These are phyloP conservation scores for Madurella fahalii DNA, from an alignment of 2,329 filamentous ascomycete genomes.

Conservation along the genomic window DNA sequence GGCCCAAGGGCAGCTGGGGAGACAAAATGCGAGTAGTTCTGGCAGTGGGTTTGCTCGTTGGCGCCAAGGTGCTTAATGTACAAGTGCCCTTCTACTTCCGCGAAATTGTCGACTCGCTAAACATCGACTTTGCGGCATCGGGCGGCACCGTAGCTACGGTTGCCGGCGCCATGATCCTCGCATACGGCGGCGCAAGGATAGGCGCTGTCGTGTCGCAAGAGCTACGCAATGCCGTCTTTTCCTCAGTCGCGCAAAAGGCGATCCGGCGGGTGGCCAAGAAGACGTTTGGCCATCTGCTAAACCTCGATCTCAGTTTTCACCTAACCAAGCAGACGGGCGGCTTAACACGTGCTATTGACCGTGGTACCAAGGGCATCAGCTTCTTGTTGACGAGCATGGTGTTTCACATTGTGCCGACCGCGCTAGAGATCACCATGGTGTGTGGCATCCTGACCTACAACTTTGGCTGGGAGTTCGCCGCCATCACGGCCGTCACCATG, in stretches of 20 bases:
- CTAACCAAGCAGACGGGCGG: slow-evolving; percentile 92
- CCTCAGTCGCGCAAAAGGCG: slow-evolving; percentile 93
- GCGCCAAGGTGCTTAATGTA: slow-evolving; percentile 93
- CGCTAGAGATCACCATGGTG: slow-evolving; percentile 89
- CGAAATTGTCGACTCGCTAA: slow-evolving; percentile 95
- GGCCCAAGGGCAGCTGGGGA: slow-evolving; percentile 83
- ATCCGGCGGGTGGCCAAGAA: slow-evolving; percentile 87
- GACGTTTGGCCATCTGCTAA: slow-evolving; percentile 86
- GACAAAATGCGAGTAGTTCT: slow-evolving; percentile 82
- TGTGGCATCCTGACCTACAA: slow-evolving; percentile 96
- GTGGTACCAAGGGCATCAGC: slow-evolving; percentile 97
- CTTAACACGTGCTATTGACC: slow-evolving; percentile 87
- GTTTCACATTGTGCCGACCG: slow-evolving; percentile 91
- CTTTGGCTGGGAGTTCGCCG: slow-evolving; percentile 87
- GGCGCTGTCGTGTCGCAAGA: slow-evolving; percentile 89
- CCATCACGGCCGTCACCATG: slow-evolving; percentile 89
- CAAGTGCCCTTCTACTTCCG: slow-evolving; percentile 99
- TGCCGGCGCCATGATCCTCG: slow-evolving; percentile 88
- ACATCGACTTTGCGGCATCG: slow-evolving; percentile 80
- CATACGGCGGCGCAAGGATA: slow-evolving; percentile 84
- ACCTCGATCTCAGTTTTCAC: slow-evolving; percentile 89
- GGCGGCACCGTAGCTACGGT: slow-evolving; percentile 88
- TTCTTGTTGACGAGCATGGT: slow-evolving; percentile 98
- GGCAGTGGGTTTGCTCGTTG: slow-evolving; percentile 77
- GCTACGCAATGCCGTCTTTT: slow-evolving; percentile 91